Evolutionary conservation across 805 yeast species (phyloP), one percentile per base, ranked within the genome.

Genomic region (Peterozyma xylosa): DNA sequence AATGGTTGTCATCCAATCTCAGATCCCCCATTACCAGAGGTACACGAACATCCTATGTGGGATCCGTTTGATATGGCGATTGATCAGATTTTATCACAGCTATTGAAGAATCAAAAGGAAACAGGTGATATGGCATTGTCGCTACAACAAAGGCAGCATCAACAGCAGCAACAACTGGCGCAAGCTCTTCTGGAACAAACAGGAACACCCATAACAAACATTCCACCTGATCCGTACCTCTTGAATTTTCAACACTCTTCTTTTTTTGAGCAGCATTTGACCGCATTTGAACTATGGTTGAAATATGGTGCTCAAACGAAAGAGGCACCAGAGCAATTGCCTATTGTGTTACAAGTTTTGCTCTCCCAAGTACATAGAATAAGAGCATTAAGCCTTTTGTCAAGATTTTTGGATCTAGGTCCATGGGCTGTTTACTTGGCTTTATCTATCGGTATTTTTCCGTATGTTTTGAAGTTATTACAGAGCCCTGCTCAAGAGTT

Each of bases 381-480:
- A 13, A 66, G 98, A 29, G 98, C 99, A 0, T 68, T 93, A 42
- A 86, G 86, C 33, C 60, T 93, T 45, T 69, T 93, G 11, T 83
- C 96, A 3, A 77, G 86, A 53, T 93, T 91, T 58, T 68, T 93
- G 37, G 99, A 93, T 61, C 65, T 93, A 33, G 99, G 99, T 0
- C 96, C 99, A 0, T 88, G 96, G 95, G 98, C 99, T 0, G 98
- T 93, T 0, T 86, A 89, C 54, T 67, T 90, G 30, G 95, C 97
- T 0, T 66, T 93, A 30, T 86, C 96, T 7, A 90, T 93, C 50
- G 98, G 98, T 17, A 91, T 93, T 30, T 93, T 91, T 62, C 98
- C 98, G 0, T 93, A 93, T 57, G 96, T 93, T 30, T 68, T 91
- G 43, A 88, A 90, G 54, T 71, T 93, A 17, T 66, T 93, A 32